Evolutionary conservation across 1,284 basidiomycete genomes (phyloP).

Genomic region (Ceratobasidium sp.): DNA sequence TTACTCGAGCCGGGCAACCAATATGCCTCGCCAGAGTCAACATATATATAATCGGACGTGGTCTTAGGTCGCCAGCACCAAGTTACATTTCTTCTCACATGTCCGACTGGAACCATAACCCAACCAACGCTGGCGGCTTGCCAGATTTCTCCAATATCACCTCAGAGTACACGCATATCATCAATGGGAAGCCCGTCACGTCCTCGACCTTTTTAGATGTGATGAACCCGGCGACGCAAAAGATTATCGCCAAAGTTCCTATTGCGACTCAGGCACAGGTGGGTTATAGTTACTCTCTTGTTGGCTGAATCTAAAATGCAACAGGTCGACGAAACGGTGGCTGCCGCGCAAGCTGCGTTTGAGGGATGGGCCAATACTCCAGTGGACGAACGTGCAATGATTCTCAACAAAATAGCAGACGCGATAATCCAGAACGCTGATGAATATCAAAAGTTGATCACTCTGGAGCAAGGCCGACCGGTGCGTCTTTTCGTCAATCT

Average conservation of each 20-base stretch:
- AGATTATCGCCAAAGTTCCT: slow-evolving; percentile 31
- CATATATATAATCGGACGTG: no score
- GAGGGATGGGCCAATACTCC: slow-evolving; percentile 16
- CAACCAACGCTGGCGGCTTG: no score
- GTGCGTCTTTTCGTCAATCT: not conserved
- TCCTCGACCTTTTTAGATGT: slow-evolving; percentile 9
- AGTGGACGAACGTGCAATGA: not conserved
- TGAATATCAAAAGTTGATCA: slow-evolving; percentile 11
- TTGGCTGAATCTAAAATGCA: not conserved
- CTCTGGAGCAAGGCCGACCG: slow-evolving; percentile 8
- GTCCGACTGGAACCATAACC: no score
- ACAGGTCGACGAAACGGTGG: slow-evolving; percentile 30
- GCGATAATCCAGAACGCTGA: slow-evolving; percentile 3
- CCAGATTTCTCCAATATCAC: no score
- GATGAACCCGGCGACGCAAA: slow-evolving; percentile 14
- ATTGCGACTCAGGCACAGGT: slow-evolving; percentile 33
- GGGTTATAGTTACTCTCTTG: not conserved
- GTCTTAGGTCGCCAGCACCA: no score
- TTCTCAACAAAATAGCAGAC: slow-evolving; percentile 4
- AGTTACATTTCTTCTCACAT: no score
- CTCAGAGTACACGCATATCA: no score
- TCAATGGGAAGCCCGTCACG: slow-evolving; percentile 24
- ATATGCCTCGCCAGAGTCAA: no score
- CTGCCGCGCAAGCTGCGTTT: slow-evolving; percentile 15
- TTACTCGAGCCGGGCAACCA: no score